These are phyloP conservation scores for Vitis hybrid DNA, from an alignment of 177 flowering plant genomes.

Conservation along the genomic window DNA sequence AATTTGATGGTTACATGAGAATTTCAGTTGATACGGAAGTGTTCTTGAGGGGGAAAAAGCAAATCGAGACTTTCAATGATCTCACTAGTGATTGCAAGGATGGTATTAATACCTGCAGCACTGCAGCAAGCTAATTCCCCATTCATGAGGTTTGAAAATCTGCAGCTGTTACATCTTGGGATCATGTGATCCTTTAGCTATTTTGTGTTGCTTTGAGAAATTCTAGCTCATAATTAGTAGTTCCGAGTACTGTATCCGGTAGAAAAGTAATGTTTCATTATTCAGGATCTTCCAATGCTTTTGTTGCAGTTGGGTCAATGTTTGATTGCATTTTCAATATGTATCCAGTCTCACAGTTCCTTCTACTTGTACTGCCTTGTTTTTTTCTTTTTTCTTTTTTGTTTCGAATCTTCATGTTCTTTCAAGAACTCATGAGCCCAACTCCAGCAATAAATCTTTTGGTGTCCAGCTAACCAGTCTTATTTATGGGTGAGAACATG, in stretches of 20 bases:
- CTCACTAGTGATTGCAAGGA: conserved; percentile 60
- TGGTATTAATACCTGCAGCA: conserved; percentile 47
- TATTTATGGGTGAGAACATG: no score
- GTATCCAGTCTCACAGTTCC: not conserved
- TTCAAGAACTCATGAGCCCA: no score
- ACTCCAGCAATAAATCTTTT: no score
- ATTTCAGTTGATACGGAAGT: conserved; percentile 59
- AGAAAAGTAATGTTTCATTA: conserved; percentile 13
- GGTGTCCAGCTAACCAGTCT: no score
- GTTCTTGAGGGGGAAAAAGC: conserved; percentile 60
- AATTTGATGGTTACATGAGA: conserved; percentile 62
- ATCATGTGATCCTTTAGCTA: conserved; percentile 19
- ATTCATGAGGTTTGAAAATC: not conserved
- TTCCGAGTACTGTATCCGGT: conserved; percentile 17
- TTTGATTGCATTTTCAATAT: not conserved
- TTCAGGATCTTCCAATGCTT: not conserved
- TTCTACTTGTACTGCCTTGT: not conserved
- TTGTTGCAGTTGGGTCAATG: not conserved
- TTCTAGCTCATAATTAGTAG: conserved; percentile 10
- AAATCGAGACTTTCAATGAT: conserved; percentile 63
- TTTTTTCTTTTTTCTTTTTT: no score
- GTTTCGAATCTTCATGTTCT: no score
- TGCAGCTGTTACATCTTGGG: not conserved
- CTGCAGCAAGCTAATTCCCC: conserved; percentile 27
- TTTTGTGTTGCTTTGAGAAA: conserved; percentile 10